Conservation (phyloP, 495 filamentous ascomycete genomes). For the Cercophora newfieldiana region DNA sequence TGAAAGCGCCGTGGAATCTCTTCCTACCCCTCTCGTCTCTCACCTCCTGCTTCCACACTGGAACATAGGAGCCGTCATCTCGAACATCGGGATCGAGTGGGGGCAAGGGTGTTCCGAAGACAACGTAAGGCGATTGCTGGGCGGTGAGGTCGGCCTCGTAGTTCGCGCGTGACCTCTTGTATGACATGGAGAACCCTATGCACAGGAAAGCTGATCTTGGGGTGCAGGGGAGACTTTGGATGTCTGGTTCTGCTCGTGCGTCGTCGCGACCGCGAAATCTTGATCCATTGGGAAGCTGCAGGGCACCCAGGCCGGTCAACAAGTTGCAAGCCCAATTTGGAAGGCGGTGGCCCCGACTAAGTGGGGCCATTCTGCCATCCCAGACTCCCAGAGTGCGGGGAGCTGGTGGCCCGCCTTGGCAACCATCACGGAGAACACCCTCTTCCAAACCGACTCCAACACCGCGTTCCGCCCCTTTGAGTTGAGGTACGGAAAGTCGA, state of each 20-base stretch:
- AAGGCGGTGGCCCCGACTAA: slow-evolving; percentile 2
- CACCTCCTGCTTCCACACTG: slow-evolving; percentile 96
- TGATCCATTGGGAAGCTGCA: background rate
- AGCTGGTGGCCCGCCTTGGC: background rate
- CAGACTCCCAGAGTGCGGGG: background rate
- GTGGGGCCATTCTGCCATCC: slow-evolving; percentile 2
- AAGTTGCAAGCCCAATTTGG: slow-evolving; percentile 1
- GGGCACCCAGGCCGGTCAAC: background rate
- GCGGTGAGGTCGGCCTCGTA: slow-evolving; percentile 76
- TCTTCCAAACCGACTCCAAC: too few relatives aligned
- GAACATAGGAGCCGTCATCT: slow-evolving; percentile 92
- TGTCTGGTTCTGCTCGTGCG: background rate
- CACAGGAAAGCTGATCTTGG: background rate
- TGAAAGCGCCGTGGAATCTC: slow-evolving; percentile 93
- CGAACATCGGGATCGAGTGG: slow-evolving; percentile 73
- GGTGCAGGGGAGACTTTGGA: background rate
- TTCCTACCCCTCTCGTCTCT: slow-evolving; percentile 90
- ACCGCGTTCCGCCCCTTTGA: too few relatives aligned
- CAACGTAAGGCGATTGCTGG: slow-evolving; percentile 74
- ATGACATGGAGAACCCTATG: slow-evolving; percentile 63
- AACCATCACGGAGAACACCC: background rate
- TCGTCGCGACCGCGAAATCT: background rate
- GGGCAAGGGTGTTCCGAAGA: slow-evolving; percentile 86
- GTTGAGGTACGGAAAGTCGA: too few relatives aligned
- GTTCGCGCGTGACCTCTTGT: slow-evolving; percentile 74